phyloP scores from a whole-genome alignment of 305 asterid species.

The Lippia alba region DNA sequence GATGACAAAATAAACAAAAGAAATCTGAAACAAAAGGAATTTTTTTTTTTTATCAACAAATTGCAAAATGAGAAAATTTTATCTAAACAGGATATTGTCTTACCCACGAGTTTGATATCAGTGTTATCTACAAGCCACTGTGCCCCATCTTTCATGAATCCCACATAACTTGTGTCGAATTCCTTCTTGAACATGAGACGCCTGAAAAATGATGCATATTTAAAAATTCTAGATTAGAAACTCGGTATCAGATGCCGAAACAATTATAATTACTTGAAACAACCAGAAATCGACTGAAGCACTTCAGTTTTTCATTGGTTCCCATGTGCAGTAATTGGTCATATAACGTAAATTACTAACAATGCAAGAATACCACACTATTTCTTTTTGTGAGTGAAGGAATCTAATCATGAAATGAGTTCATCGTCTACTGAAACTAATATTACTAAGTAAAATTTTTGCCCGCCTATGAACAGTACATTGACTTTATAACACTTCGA shows the following conservation, averaged over 20 bases:
- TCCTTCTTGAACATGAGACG: slow-evolving; percentile 83
- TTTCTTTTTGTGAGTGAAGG: not conserved
- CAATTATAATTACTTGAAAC: not conserved
- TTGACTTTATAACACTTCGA: no score
- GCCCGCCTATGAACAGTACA: not conserved
- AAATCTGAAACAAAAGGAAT: not conserved
- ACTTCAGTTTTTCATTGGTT: not conserved
- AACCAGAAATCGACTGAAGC: slow-evolving; percentile 9
- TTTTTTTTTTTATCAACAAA: not conserved
- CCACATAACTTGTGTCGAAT: slow-evolving; percentile 89
- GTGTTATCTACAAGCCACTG: slow-evolving; percentile 96
- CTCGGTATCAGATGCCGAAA: not conserved
- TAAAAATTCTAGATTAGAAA: not conserved
- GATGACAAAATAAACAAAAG: not conserved
- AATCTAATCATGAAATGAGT: not conserved
- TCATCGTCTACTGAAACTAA: not conserved
- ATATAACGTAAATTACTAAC: not conserved
- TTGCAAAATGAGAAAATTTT: not conserved
- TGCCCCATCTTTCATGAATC: slow-evolving; percentile 97
- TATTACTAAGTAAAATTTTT: not conserved
- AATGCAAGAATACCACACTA: not conserved
- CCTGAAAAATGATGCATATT: slow-evolving; percentile 51
- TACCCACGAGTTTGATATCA: slow-evolving; percentile 95
- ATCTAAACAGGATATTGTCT: slow-evolving; percentile 22
- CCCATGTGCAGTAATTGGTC: not conserved